These are phyloP conservation scores for Pythium sp. DNA, from an alignment of 352 stramenopile genomes.

Conservation along the genomic window DNA sequence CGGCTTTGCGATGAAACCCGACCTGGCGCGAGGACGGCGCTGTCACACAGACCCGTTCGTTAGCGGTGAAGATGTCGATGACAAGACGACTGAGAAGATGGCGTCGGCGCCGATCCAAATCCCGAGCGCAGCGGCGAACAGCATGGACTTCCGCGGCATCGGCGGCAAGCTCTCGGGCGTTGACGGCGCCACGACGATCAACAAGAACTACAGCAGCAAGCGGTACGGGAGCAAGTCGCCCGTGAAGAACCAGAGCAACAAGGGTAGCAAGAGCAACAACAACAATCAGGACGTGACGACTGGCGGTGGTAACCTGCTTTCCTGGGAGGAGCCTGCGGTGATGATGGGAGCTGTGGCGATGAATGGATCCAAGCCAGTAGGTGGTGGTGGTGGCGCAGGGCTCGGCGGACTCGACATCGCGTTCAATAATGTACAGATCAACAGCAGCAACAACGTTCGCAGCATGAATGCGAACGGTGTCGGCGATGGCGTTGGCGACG, in stretches of 20 bases:
- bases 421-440: constrained; percentile 22
- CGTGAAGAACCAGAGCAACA: neutral
- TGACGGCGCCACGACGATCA: neutral
- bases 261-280: neutral
- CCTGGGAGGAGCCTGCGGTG: constrained; percentile 59
- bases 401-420: constrained; percentile 12
- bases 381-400: no score
- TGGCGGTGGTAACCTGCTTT: constrained; percentile 36
- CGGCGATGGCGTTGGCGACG: neutral
- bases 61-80: constrained; percentile 11
- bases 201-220: neutral
- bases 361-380: neutral
- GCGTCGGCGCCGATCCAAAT: constrained; percentile 69
- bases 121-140: constrained; percentile 23
- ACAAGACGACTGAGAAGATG: constrained; percentile 1
- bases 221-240: constrained; percentile 5
- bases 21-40: constrained; percentile 23
- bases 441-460: constrained; percentile 23
- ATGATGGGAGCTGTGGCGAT: constrained; percentile 29
- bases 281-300: constrained; percentile 11
- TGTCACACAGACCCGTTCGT: constrained; percentile 40
- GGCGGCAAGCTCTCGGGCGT: constrained; percentile 21
- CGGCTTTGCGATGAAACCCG: constrained; percentile 23
- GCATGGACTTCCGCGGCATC: neutral
- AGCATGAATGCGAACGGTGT: neutral